Conservation (phyloP, 768 basidiomycete species). For the Lepiota venenata region DNA sequence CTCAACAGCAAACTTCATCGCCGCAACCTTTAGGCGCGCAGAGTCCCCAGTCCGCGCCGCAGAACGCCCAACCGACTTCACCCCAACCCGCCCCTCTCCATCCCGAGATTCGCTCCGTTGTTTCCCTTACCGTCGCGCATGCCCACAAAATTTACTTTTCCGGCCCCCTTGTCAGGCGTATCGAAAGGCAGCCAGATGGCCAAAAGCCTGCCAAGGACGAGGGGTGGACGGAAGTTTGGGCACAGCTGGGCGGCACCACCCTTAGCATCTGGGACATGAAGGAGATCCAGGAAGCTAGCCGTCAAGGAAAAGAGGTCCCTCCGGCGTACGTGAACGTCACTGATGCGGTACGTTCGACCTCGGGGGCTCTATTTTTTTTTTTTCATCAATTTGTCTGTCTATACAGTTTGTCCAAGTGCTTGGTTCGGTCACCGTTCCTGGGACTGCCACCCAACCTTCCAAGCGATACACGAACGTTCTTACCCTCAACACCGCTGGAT, state of each 20-base stretch:
- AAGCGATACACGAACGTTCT: constrained; percentile 75
- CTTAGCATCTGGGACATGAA: constrained; percentile 92
- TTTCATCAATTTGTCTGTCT: constrained; percentile 11
- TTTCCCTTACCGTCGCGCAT: constrained; percentile 70
- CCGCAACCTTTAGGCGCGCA: constrained; percentile 19
- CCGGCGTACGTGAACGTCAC: constrained; percentile 86
- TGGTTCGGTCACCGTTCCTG: constrained; percentile 67
- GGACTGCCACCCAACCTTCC: constrained; percentile 42
- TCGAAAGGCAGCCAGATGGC: constrained; percentile 79
- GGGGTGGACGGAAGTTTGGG: constrained; percentile 85
- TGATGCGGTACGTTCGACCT: constrained; percentile 65
- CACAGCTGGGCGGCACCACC: constrained; percentile 85
- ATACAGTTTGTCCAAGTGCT: constrained; percentile 74
- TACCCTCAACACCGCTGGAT: constrained; percentile 91
- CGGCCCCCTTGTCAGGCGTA: constrained; percentile 71
- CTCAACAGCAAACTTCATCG: not conserved
- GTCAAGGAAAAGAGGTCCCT: constrained; percentile 77
- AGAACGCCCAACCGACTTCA: too few relatives aligned
- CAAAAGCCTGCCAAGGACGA: constrained; percentile 68
- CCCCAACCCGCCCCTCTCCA: constrained; percentile 55
- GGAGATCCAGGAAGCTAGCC: constrained; percentile 80
- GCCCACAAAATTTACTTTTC: constrained; percentile 87
- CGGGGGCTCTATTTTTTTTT: constrained; percentile 2
- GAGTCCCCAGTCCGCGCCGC: too few relatives aligned
- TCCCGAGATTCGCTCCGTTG: constrained; percentile 79